Evolutionary conservation across 768 basidiomycete genomes (phyloP).

Genomic region (Leccinum broughii): DNA sequence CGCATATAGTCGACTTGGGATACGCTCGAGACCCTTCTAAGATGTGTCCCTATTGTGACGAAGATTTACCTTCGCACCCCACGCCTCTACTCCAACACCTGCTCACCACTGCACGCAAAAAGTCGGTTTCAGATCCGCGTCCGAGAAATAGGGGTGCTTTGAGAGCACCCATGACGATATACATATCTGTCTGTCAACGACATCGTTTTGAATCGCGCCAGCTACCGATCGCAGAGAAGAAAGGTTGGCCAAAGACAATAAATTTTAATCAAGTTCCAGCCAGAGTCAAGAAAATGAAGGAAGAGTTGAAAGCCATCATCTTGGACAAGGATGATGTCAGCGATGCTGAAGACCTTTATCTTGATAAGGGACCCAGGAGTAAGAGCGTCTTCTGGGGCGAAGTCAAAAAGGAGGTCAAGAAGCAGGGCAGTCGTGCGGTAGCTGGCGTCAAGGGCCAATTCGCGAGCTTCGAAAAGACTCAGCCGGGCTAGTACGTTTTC

Average conservation of each 20-base stretch:
- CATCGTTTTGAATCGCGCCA: slow-evolving; percentile 76
- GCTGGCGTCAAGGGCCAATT: slow-evolving; percentile 75
- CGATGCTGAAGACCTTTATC: slow-evolving; percentile 20
- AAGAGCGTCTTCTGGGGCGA: slow-evolving; percentile 70
- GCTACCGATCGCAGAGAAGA: slow-evolving; percentile 66
- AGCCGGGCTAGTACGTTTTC: slow-evolving; percentile 83
- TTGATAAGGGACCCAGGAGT: slow-evolving; percentile 32
- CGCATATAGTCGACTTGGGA: slow-evolving; percentile 49
- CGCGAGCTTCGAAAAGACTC: slow-evolving; percentile 74
- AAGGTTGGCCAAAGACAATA: slow-evolving; percentile 78
- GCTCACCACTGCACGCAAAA: slow-evolving; percentile 49
- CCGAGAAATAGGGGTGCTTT: slow-evolving; percentile 70
- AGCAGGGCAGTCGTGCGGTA: slow-evolving; percentile 64
- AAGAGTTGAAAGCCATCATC: slow-evolving; percentile 50
- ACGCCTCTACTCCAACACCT: slow-evolving; percentile 60
- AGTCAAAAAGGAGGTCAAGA: slow-evolving; percentile 58
- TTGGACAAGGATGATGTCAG: slow-evolving; percentile 38
- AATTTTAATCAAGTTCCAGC: slow-evolving; percentile 57
- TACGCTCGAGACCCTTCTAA: slow-evolving; percentile 59
- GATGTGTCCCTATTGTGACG: slow-evolving; percentile 83
- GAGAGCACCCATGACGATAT: slow-evolving; percentile 48
- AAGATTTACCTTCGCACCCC: slow-evolving; percentile 59
- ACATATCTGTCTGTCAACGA: slow-evolving; percentile 70
- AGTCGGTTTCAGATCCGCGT: slow-evolving; percentile 62
- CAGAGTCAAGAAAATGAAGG: slow-evolving; percentile 55